Evolutionary conservation across 2,329 filamentous ascomycete genomes (phyloP), one percentile per base, ranked within the genome.

Genomic region (Lizonia empirigonia): DNA sequence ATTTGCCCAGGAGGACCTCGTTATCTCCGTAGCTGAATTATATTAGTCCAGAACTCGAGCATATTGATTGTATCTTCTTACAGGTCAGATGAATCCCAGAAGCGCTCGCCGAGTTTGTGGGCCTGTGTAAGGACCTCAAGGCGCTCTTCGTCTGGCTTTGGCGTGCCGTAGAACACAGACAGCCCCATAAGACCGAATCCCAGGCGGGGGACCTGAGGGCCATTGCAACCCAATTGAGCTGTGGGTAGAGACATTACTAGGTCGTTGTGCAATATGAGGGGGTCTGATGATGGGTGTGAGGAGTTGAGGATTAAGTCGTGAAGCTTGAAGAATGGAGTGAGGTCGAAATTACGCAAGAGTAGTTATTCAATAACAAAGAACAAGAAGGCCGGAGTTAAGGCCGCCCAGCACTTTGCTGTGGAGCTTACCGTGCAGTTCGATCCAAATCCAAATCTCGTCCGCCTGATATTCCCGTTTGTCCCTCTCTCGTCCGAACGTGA

Each of bases 171-270:
- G 63, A 77, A 78, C 36, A 68, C 65, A 35, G 56, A 68, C 30
- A 79, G 54, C 3, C 81, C 80, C 82, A 85, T 84, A 18, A 79
- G 69, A 13, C 82, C 81, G 24, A 83, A 77, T 9, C 82, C 82
- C 7, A 84, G 59, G 7, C 74, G 73, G 3, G 77, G 74, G 24
- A 85, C 78, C 16, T 76, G 60, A 0, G 80, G 80, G 13, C 82
- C 82, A 58, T 80, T 74, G 53, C 77, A 78, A 53, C 82, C 81
- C 12, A 85, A 73, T 30, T 75, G 74, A 49, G 74, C 75, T 23
- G 74, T 78, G 4, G 75, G 74, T 15, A 78, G 68, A 59, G 68
- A 65, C 67, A 70, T 62, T 26, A 7, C 24, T 4, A 22, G 20
- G 19, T 26, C 7, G 12, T 19, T 36, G 15, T 3, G 9, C 7